Evolutionary conservation across 2,329 filamentous ascomycete species (phyloP).

Genomic region (Pyricularia grisea): DNA sequence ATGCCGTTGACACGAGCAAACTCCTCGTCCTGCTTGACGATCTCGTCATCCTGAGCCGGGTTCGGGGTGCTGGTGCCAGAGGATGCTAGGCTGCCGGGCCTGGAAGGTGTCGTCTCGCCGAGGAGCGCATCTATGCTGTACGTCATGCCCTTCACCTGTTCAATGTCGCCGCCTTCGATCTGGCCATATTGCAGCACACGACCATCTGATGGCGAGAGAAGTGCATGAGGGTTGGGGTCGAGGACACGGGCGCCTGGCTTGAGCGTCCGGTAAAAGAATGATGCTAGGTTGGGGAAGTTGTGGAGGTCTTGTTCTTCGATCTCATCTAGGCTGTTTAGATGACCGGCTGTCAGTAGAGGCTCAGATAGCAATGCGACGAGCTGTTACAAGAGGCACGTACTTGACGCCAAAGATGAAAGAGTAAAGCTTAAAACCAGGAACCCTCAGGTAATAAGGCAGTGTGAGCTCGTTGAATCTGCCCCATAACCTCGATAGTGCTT

Average conservation of each 20-base stretch:
- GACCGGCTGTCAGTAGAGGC: not conserved
- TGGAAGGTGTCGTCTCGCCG: conserved; percentile 49
- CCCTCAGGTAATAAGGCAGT: conserved; percentile 78
- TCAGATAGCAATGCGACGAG: not conserved
- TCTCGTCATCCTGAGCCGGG: conserved; percentile 45
- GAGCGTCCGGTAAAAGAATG: conserved; percentile 93
- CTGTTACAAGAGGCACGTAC: conserved; percentile 23
- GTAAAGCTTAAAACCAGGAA: conserved; percentile 88
- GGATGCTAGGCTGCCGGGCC: conserved; percentile 33
- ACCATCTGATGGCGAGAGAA: conserved; percentile 85
- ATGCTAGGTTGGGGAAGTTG: conserved; percentile 81
- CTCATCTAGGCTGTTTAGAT: conserved; percentile 61
- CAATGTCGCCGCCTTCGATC: conserved; percentile 88
- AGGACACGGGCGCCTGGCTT: conserved; percentile 83
- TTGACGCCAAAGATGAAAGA: conserved; percentile 87
- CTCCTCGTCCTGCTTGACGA: conserved; percentile 75
- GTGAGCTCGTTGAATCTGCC: conserved; percentile 83
- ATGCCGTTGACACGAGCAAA: conserved; percentile 93
- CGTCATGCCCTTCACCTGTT: conserved; percentile 98
- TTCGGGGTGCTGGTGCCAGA: conserved; percentile 16
- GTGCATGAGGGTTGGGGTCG: conserved; percentile 67
- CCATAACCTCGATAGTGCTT: conserved; percentile 84
- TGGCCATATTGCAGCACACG: conserved; percentile 84
- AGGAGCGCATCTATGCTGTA: conserved; percentile 92
- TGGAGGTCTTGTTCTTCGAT: conserved; percentile 82